Evolutionary conservation across 805 yeast genomes (phyloP), one percentile per base, ranked within the genome.

Genomic region (Saturnispora halmiae): DNA sequence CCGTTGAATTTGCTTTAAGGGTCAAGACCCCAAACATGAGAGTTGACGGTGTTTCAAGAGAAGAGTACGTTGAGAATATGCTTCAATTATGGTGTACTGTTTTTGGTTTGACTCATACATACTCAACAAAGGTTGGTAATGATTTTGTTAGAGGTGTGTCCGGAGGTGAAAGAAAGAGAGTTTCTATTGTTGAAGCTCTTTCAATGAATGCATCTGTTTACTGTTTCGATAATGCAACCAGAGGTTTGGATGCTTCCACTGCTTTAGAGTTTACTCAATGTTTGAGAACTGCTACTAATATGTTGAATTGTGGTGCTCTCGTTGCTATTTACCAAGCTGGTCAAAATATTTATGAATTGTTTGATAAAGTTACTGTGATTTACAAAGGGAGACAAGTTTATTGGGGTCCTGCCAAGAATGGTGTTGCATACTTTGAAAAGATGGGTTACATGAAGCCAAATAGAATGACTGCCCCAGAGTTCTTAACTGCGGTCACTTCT

Each of bases 141-240:
- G 82, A 77, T 55, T 73, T 69, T 41, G 74, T 78, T 16, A 70
- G 82, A 61, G 84, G 84, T 61, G 59, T 77, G 31, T 75, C 82
- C 27, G 83, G 83, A 55, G 84, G 84, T 63, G 82, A 77, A 61
- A 64, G 83, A 54, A 77, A 78, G 64, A 73, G 84, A 64, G 82
- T 77, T 21, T 75, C 82, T 2, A 70, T 77, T 51, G 82, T 77
- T 13, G 84, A 77, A 59, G 82, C 75, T 4, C 63, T 72, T 40
- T 65, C 73, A 28, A 65, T 69, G 62, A 67, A 72, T 45, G 77
- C 73, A 6, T 65, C 73, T 4, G 63, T 75, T 22, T 75, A 72
- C 50, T 75, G 80, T 49, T 77, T 79, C 71, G 83, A 77, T 63
- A 77, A 77, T 51, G 78, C 82, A 20, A 77, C 83, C 14, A 69